phyloP scores from a whole-genome alignment of 345 rosid genomes.

The Schrenkiella parvula region DNA sequence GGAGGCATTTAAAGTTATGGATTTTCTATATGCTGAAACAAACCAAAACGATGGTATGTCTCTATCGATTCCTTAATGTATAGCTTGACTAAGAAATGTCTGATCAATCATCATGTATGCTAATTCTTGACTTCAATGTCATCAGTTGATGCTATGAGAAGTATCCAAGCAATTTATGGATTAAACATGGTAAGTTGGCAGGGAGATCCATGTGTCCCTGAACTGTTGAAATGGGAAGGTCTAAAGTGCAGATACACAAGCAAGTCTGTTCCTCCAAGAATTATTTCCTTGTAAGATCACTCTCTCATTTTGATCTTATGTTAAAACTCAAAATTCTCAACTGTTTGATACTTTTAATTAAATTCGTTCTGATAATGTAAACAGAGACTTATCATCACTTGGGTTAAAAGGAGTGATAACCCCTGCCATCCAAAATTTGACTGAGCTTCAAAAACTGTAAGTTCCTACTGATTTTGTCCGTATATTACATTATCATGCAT shows the following conservation, averaged over 20 bases:
- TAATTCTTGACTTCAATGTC: neutral
- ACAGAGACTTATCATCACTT: constrained; percentile 35
- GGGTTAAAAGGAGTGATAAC: constrained; percentile 32
- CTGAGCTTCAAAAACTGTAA: constrained; percentile 2
- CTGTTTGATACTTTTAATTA: neutral
- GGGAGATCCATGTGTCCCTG: constrained; percentile 50
- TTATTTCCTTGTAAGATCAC: constrained; percentile 36
- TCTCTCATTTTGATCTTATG: neutral
- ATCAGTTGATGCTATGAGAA: constrained; percentile 19
- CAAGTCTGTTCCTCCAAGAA: constrained; percentile 29
- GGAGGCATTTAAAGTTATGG: constrained; percentile 19
- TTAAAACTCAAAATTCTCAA: neutral
- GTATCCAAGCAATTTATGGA: constrained; percentile 32
- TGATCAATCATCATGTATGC: neutral
- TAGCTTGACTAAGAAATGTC: neutral
- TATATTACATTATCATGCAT: too few relatives aligned
- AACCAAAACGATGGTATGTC: constrained; percentile 30
- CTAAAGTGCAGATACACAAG: constrained; percentile 38
- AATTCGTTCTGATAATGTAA: neutral
- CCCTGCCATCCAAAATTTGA: constrained; percentile 20
- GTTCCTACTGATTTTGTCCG: too few relatives aligned
- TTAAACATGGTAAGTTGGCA: constrained; percentile 40
- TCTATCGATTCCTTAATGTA: neutral
- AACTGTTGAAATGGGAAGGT: constrained; percentile 31
- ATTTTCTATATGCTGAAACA: constrained; percentile 19